Conservation (phyloP, 768 basidiomycete species). For the Podaxis pistillaris region DNA sequence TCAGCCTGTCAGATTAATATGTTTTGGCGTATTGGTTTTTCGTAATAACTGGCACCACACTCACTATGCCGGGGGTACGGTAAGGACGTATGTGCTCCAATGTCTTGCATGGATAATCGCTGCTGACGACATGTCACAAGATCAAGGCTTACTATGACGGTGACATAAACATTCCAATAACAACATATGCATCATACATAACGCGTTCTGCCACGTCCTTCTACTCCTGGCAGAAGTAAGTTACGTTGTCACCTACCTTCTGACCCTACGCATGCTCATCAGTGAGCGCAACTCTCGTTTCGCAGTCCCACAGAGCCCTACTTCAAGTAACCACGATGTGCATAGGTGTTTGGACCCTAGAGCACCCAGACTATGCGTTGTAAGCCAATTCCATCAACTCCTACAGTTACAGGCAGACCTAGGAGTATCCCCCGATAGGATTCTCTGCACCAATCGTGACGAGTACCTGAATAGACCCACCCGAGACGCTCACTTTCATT, state of each 20-base stretch:
- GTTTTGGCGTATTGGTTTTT: too few species aligned
- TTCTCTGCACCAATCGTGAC: slow-evolving; percentile 77
- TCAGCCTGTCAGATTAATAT: too few species aligned
- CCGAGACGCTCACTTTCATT: slow-evolving; percentile 62
- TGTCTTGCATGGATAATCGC: too few species aligned
- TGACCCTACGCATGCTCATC: not conserved
- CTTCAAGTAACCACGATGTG: slow-evolving; percentile 51
- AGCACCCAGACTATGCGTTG: slow-evolving; percentile 79
- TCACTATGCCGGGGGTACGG: too few species aligned
- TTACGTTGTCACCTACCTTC: not conserved
- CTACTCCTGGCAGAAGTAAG: not conserved
- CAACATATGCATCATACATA: not conserved
- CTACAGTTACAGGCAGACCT: slow-evolving; percentile 6
- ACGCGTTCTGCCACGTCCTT: not conserved
- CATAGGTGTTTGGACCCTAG: slow-evolving; percentile 73
- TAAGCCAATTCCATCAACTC: slow-evolving; percentile 35
- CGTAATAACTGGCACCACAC: too few species aligned
- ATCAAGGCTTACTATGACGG: not conserved
- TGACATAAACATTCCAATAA: not conserved
- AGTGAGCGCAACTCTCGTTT: not conserved
- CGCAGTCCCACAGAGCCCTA: not conserved
- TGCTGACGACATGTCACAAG: not conserved
- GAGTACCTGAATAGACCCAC: slow-evolving; percentile 71
- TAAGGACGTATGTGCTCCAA: too few species aligned
- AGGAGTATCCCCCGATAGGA: slow-evolving; percentile 36